phyloP scores from a whole-genome alignment of 2,329 filamentous ascomycete species.

The Orbilia quercus region DNA sequence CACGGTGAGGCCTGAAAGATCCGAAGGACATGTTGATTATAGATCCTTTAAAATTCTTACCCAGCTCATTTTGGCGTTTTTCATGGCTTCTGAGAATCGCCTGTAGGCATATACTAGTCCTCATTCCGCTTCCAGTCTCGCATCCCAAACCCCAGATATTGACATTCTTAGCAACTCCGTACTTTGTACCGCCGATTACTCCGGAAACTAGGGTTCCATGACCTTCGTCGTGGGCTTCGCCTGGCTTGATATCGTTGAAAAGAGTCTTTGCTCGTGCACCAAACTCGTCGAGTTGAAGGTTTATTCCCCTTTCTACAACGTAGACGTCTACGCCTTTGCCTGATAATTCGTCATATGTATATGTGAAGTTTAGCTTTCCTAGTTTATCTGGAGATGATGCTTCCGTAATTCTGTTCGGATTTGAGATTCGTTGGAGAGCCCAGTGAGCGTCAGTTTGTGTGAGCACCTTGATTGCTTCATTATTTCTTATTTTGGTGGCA shows the following conservation, averaged over 20 bases:
- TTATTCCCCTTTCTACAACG: slow-evolving; percentile 6
- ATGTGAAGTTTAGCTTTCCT: slow-evolving; percentile 1
- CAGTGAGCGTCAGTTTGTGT: slow-evolving; percentile 9
- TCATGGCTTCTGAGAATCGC: slow-evolving; percentile 11
- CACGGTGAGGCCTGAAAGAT: slow-evolving; percentile 14
- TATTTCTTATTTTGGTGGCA: not conserved
- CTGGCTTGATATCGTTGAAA: slow-evolving; percentile 4
- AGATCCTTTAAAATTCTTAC: slow-evolving; percentile 7
- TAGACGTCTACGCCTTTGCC: slow-evolving; percentile 34
- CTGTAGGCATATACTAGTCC: slow-evolving; percentile 21
- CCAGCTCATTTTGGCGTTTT: slow-evolving; percentile 7
- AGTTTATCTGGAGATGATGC: not conserved
- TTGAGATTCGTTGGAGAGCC: slow-evolving; percentile 23
- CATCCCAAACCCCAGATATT: slow-evolving; percentile 31
- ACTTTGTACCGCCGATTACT: slow-evolving; percentile 8
- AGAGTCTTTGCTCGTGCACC: slow-evolving; percentile 13
- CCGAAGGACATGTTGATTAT: slow-evolving; percentile 38
- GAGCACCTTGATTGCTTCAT: not conserved
- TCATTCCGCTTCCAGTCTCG: slow-evolving; percentile 19
- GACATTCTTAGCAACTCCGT: slow-evolving; percentile 28
- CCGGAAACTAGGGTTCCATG: slow-evolving; percentile 28
- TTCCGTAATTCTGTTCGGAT: slow-evolving; percentile 10
- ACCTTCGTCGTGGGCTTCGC: not conserved
- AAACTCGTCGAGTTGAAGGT: slow-evolving; percentile 6
- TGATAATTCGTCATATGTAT: slow-evolving; percentile 19